Evolutionary conservation across 768 basidiomycete genomes (phyloP).

Genomic region (Cyathus striatus): DNA sequence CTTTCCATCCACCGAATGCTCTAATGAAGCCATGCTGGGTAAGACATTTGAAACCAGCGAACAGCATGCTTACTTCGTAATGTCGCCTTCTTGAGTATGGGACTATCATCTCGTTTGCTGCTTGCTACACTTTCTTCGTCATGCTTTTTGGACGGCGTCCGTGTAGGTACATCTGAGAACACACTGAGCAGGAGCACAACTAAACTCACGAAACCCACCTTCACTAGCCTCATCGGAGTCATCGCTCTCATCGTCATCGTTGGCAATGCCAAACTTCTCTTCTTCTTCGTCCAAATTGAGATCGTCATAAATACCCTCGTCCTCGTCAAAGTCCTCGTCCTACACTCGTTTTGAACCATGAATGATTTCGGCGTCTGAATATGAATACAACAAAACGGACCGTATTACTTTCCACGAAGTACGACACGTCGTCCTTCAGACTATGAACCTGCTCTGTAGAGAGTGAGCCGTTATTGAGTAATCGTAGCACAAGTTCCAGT

Average conservation of each 20-base stretch:
- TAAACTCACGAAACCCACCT: slow-evolving; percentile 48
- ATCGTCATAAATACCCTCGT: slow-evolving; percentile 96
- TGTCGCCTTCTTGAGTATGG: slow-evolving; percentile 72
- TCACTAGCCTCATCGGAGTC: slow-evolving; percentile 73
- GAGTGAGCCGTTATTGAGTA: slow-evolving; percentile 92
- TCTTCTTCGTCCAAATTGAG: slow-evolving; percentile 97
- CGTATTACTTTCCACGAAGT: slow-evolving; percentile 94
- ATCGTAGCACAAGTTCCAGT: slow-evolving; percentile 87
- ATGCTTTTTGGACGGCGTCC: slow-evolving; percentile 67
- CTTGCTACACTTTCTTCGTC: slow-evolving; percentile 75
- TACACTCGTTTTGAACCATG: slow-evolving; percentile 26
- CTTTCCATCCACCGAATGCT: slow-evolving; percentile 68
- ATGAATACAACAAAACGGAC: slow-evolving; percentile 44
- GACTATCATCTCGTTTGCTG: slow-evolving; percentile 74
- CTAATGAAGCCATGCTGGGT: slow-evolving; percentile 30
- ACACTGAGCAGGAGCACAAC: no score
- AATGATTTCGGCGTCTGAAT: slow-evolving; percentile 7
- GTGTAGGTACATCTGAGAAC: slow-evolving; percentile 52
- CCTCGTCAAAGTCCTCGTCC: slow-evolving; percentile 98
- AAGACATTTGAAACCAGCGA: slow-evolving; percentile 1
- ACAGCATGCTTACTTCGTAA: slow-evolving; percentile 37
- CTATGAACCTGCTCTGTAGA: slow-evolving; percentile 72
- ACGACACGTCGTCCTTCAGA: slow-evolving; percentile 91
- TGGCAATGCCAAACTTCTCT: slow-evolving; percentile 79
- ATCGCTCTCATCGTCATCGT: slow-evolving; percentile 76